Evolutionary conservation across 1,284 basidiomycete genomes (phyloP).

Genomic region (Ceratorhiza oryzae-sativae): DNA sequence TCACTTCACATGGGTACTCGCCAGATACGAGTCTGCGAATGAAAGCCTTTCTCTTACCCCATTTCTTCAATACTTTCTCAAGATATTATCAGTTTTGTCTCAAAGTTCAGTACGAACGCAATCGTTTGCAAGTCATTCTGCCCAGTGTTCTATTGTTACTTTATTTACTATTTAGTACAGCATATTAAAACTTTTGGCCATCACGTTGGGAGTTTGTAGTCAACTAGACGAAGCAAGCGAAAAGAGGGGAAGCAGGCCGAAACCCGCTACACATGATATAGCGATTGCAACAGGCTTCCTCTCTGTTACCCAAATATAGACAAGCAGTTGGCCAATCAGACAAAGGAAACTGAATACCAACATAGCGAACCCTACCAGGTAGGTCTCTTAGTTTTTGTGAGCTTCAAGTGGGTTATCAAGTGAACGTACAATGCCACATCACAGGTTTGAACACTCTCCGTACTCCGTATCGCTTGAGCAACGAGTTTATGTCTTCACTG

Average conservation of each 20-base stretch:
- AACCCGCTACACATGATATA: slow-evolving; percentile 10
- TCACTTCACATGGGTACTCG: no score
- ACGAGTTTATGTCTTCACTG: neutral
- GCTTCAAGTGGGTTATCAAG: no score
- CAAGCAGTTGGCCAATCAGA: slow-evolving; percentile 15
- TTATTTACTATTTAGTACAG: no score
- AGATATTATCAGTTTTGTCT: no score
- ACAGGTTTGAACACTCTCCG: neutral
- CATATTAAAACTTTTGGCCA: no score
- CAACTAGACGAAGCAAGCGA: neutral
- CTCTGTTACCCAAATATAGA: slow-evolving; percentile 16
- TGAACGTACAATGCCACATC: slow-evolving; percentile 33
- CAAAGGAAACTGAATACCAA: neutral
- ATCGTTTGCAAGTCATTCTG: no score
- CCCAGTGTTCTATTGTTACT: no score
- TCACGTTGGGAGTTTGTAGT: no score
- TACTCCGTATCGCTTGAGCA: slow-evolving; percentile 12
- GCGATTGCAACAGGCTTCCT: neutral
- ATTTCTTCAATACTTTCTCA: no score
- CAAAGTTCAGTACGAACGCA: no score
- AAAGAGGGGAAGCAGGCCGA: slow-evolving; percentile 8
- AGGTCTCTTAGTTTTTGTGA: neutral
- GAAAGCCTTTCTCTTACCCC: no score
- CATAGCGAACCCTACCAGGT: slow-evolving; percentile 18
- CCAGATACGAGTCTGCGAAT: no score